Evolutionary conservation across 2,329 filamentous ascomycete genomes (phyloP), one percentile per base, ranked within the genome.

Genomic region (Cladobotryum protrusum): DNA sequence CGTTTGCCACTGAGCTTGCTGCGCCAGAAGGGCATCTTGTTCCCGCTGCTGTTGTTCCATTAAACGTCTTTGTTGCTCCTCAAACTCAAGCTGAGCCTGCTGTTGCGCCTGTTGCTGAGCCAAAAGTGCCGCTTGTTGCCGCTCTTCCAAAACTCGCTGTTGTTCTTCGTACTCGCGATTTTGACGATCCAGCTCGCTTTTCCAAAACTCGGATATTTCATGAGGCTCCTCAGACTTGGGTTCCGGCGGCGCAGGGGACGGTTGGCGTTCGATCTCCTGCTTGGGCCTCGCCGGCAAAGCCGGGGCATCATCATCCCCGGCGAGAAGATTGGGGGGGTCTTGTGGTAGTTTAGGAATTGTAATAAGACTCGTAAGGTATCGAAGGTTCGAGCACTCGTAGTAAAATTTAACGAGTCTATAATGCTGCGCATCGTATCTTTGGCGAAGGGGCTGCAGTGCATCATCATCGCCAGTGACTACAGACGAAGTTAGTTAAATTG

Each of bases 181-280:
- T 67, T 96, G 90, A 33, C 90, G 81, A 57, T 87, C 86, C 54
- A 96, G 81, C 67, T 97, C 91, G 59, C 83, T 88, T 71, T 95
- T 95, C 93, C 93, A 99, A 68, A 99, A 99, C 61, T 99, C 93
- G 47, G 89, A 89, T 63, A 99, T 97, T 44, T 95, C 89, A 62
- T 93, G 91, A 0, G 92, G 92, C 61, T 96, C 93, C 4, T 90
- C 83, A 0, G 81, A 73, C 59, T 84, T 84, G 6, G 82, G 78
- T 44, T 79, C 75, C 9, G 48, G 51, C 9, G 48, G 51, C 1
- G 86, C 81, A 1, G 89, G 87, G 1, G 85, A 83, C 1, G 87
- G 84, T 48, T 80, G 72, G 66, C 71, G 77, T 73, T 76, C 86
- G 60, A 80, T 87, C 71, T 77, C 90, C 75, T 75, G 86, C 72